phyloP scores from a whole-genome alignment of 2,329 filamentous ascomycete species.

The Talaromyces albobiverticillius region DNA sequence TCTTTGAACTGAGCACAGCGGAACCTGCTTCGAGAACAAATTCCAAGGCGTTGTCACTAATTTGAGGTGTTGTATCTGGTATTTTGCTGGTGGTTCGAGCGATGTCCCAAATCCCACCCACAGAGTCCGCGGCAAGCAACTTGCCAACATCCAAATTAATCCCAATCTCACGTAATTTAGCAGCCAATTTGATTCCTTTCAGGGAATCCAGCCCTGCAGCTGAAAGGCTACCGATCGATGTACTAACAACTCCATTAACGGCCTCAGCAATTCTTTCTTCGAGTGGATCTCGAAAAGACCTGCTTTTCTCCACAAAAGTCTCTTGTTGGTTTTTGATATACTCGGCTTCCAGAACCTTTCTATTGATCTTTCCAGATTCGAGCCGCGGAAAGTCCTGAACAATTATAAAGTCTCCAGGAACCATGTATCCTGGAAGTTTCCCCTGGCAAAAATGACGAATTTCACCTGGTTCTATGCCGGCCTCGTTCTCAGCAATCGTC shows the following conservation, averaged over 20 bases:
- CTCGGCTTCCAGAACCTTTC: slow-evolving; percentile 58
- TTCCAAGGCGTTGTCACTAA: slow-evolving; percentile 17
- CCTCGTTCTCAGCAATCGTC: slow-evolving; percentile 54
- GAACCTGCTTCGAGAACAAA: slow-evolving; percentile 26
- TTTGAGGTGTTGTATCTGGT: not conserved
- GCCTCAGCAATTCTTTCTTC: slow-evolving; percentile 37
- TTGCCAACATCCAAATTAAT: slow-evolving; percentile 57
- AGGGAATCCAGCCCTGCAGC: slow-evolving; percentile 66
- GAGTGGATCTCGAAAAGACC: slow-evolving; percentile 22
- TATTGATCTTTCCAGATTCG: slow-evolving; percentile 80
- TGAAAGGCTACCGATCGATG: slow-evolving; percentile 44
- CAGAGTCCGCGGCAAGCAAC: slow-evolving; percentile 57
- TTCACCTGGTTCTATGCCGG: slow-evolving; percentile 34
- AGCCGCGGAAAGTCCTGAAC: slow-evolving; percentile 67
- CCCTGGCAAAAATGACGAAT: slow-evolving; percentile 61
- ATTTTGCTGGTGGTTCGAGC: slow-evolving; percentile 20
- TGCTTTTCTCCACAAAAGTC: slow-evolving; percentile 12
- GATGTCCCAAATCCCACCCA: slow-evolving; percentile 36
- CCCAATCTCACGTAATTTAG: slow-evolving; percentile 58
- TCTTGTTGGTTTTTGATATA: slow-evolving; percentile 42
- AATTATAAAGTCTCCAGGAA: slow-evolving; percentile 70
- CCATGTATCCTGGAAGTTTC: slow-evolving; percentile 82
- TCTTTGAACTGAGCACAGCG: slow-evolving; percentile 42
- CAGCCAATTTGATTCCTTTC: slow-evolving; percentile 61
- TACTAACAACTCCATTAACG: slow-evolving; percentile 43